Conservation (phyloP, 345 rosid species). For the Gossypium thurberi region DNA sequence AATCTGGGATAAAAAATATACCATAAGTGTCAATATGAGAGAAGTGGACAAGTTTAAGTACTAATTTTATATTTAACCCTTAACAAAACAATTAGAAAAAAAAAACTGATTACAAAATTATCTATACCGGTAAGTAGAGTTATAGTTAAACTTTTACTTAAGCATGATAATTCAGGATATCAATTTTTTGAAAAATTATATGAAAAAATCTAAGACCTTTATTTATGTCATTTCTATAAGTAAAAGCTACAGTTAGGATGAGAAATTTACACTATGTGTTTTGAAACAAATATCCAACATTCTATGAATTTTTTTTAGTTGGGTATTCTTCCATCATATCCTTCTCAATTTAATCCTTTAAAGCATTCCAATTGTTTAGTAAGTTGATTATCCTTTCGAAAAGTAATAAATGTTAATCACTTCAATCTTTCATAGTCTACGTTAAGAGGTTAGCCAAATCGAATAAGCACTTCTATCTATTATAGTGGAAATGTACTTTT, state of each 20-base stretch:
- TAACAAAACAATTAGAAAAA: too few relatives aligned
- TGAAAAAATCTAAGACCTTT: background rate
- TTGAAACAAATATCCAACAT: conserved; percentile 46
- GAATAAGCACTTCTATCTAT: too few relatives aligned
- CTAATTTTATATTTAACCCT: too few relatives aligned
- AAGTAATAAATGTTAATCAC: too few relatives aligned
- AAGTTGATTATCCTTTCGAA: conserved; percentile 29
- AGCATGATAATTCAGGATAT: background rate
- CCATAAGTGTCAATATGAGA: too few relatives aligned
- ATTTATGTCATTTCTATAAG: background rate
- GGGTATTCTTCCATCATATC: conserved; percentile 20
- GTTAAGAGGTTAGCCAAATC: too few relatives aligned
- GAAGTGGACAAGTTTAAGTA: too few relatives aligned
- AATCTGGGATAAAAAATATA: too few relatives aligned
- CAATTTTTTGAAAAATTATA: background rate
- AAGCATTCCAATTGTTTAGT: conserved; percentile 43
- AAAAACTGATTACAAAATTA: background rate
- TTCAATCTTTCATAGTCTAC: too few relatives aligned
- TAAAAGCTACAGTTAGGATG: background rate
- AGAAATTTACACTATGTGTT: conserved; percentile 34
- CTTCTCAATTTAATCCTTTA: conserved; percentile 22
- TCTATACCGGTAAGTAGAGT: background rate
- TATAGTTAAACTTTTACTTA: background rate
- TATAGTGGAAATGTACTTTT: too few relatives aligned
- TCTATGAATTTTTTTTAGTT: conserved; percentile 29